Evolutionary conservation across 2,329 filamentous ascomycete species (phyloP).

Genomic region (Elsinoe necatrix): DNA sequence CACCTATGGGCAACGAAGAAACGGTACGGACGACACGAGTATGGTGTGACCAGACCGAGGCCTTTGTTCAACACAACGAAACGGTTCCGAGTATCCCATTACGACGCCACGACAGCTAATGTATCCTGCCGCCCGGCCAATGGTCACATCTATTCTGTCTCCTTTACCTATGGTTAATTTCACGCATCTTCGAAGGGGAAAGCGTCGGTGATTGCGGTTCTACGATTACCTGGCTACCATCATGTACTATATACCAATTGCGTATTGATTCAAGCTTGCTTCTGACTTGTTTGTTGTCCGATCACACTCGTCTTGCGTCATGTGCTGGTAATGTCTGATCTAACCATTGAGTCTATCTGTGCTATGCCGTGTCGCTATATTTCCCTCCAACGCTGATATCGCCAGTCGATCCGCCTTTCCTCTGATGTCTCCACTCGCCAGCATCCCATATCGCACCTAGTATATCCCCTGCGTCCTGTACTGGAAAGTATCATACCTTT

Average conservation of each 20-base stretch:
- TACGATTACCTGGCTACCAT: not conserved
- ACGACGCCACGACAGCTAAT: not conserved
- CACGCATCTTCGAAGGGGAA: not conserved
- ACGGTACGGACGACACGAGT: slow-evolving; percentile 14
- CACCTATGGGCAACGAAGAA: slow-evolving; percentile 11
- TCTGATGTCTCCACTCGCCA: too few species aligned
- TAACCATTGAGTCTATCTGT: slow-evolving; percentile 1
- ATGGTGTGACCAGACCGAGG: slow-evolving; percentile 10
- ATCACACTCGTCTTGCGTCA: not conserved
- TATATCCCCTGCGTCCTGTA: slow-evolving; percentile 85
- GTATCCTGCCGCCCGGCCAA: slow-evolving; percentile 4
- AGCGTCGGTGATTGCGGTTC: slow-evolving; percentile 7
- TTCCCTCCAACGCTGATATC: too few species aligned
- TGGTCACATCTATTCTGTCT: slow-evolving; percentile 13
- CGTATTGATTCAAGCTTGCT: not conserved
- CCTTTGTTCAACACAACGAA: slow-evolving; percentile 3
- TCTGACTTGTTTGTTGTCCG: not conserved
- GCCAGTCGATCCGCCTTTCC: too few species aligned
- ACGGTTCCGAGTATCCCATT: slow-evolving; percentile 15
- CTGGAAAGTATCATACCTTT: slow-evolving; percentile 75
- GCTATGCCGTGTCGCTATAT: too few species aligned
- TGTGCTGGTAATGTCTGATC: not conserved
- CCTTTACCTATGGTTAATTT: not conserved
- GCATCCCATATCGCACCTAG: slow-evolving; percentile 41
- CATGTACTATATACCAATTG: slow-evolving; percentile 5